phyloP scores from a whole-genome alignment of 2,329 filamentous ascomycete genomes.

The Calonectria ilicicola region DNA sequence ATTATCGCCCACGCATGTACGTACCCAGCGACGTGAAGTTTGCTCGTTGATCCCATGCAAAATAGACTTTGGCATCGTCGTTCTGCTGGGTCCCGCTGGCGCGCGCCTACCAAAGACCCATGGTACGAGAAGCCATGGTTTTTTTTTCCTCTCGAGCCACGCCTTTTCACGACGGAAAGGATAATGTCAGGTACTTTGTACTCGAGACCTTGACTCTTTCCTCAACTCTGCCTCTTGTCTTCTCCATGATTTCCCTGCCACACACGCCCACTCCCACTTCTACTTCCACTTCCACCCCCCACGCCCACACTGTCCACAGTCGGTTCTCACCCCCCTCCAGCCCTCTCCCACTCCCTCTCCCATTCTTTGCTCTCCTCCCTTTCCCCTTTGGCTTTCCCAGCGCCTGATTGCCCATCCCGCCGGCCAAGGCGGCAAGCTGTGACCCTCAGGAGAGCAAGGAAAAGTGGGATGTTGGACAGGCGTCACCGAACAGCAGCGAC shows the following conservation, averaged over 20 bases:
- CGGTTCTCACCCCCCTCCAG: background rate
- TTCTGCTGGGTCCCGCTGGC: conserved; percentile 26
- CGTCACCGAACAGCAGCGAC: conserved; percentile 2
- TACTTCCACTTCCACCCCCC: background rate
- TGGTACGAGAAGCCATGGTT: conserved; percentile 31
- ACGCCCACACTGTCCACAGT: background rate
- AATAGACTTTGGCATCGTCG: conserved; percentile 43
- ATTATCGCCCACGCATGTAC: conserved; percentile 18
- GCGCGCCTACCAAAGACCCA: conserved; percentile 23
- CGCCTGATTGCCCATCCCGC: conserved; percentile 13
- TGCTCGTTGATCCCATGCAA: conserved; percentile 37
- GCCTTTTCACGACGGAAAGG: conserved; percentile 4
- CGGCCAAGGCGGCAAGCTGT: conserved; percentile 20
- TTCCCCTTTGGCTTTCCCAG: conserved; percentile 11
- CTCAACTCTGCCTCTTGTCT: conserved; percentile 1
- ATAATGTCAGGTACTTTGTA: conserved; percentile 12
- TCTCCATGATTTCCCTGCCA: conserved; percentile 1
- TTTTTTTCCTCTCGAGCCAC: conserved; percentile 16
- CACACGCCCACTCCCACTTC: background rate
- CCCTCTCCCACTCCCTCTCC: background rate
- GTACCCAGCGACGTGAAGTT: conserved; percentile 26
- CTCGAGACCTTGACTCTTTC: conserved; percentile 9
- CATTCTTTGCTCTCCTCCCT: conserved; percentile 2
- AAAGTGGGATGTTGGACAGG: conserved; percentile 22
- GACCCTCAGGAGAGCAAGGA: conserved; percentile 23